A percentile compares a stretch with the other conserved stretches of the same genome.
phyloP scores from a whole-genome alignment of 768 basidiomycete species.

The Leccinum boreale region DNA sequence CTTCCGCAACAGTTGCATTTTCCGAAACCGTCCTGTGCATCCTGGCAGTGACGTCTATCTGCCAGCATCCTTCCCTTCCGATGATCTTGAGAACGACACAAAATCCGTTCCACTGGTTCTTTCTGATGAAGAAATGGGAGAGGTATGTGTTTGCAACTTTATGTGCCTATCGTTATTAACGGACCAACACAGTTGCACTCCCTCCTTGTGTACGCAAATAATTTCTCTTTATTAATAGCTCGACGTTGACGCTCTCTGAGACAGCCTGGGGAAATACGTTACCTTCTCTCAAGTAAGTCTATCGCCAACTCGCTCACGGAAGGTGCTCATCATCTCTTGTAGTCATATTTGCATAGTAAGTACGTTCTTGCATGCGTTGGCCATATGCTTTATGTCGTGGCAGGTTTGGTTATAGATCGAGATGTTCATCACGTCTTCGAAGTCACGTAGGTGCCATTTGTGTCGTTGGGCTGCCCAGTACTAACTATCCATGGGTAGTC shows the following conservation, averaged over 20 bases:
- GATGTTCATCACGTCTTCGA: conserved; percentile 28
- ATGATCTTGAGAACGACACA: conserved; percentile 20
- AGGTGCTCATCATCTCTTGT: conserved; percentile 25
- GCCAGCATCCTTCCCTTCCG: conserved; percentile 51
- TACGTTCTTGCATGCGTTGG: not conserved
- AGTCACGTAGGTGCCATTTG: conserved; percentile 16
- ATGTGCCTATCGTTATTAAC: not conserved
- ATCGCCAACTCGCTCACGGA: conserved; percentile 28
- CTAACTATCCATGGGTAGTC: conserved; percentile 20
- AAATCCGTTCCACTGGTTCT: conserved; percentile 29
- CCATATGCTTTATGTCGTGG: not conserved
- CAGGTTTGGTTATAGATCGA: conserved; percentile 24
- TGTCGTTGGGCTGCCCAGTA: conserved; percentile 4
- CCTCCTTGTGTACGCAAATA: conserved; percentile 49
- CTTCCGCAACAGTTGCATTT: conserved; percentile 39
- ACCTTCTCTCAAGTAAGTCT: conserved; percentile 26
- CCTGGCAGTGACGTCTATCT: conserved; percentile 41
- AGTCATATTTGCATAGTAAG: conserved; percentile 25
- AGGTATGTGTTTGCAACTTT: conserved; percentile 33
- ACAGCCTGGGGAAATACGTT: conserved; percentile 32
- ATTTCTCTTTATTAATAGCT: not conserved
- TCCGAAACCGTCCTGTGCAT: conserved; percentile 35
- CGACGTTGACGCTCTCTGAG: conserved; percentile 38
- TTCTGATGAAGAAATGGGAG: conserved; percentile 43
- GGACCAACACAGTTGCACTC: conserved; percentile 44